Percentiles rank a stretch among this genome's conserved stretches.
phyloP scores from a whole-genome alignment of 140 eudicot species.

The Stevia rebaudiana region DNA sequence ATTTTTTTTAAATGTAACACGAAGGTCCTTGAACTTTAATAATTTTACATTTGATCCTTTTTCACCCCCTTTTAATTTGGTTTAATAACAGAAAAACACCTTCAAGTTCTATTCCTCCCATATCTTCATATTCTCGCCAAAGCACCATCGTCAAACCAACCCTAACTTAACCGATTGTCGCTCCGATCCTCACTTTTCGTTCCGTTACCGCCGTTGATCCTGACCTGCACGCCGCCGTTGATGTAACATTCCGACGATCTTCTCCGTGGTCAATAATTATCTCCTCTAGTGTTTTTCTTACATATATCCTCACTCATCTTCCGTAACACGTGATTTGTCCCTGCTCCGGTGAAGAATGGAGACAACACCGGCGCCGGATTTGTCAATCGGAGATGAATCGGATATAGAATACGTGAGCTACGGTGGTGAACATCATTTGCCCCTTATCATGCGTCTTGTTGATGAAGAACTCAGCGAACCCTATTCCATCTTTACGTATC shows the following conservation, averaged over 20 bases:
- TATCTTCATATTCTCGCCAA: neutral
- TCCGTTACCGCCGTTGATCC: neutral
- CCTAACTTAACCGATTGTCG: neutral
- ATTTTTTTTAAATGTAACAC: neutral
- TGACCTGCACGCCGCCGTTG: neutral
- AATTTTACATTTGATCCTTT: neutral
- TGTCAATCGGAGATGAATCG: constrained; percentile 13
- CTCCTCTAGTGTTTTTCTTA: neutral
- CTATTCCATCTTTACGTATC: constrained; percentile 92
- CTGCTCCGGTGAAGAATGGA: constrained; percentile 13
- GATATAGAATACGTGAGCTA: constrained; percentile 83
- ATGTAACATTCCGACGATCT: neutral
- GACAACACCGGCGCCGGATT: constrained; percentile 19
- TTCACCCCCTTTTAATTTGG: neutral
- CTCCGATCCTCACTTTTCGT: neutral
- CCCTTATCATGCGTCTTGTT: constrained; percentile 80
- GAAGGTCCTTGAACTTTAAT: neutral
- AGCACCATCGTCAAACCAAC: neutral
- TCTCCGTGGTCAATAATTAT: neutral
- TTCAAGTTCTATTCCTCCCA: neutral
- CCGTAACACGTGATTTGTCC: neutral
- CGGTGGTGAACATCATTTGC: constrained; percentile 84
- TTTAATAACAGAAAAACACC: neutral
- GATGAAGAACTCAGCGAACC: constrained; percentile 96
- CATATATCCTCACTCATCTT: too few relatives aligned